Base-by-base conservation (phyloP, 1,284 basidiomycete species). In the Malassezia nana region DNA sequence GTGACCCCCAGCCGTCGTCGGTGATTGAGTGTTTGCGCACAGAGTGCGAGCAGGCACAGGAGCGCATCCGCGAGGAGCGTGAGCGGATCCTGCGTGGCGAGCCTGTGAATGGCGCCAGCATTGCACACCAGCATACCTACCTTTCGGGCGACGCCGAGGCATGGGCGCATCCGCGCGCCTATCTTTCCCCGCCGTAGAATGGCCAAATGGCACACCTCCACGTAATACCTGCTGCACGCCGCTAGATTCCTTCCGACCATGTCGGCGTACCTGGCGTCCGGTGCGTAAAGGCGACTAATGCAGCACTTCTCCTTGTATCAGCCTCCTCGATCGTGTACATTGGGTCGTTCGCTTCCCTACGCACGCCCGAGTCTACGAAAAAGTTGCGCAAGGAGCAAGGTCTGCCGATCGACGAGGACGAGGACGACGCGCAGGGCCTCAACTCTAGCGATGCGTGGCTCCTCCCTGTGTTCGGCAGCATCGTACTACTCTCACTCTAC, bases 1-100 rank as follows among this genome's bases (percentile, higher is more conserved):
- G 82, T 43, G 83, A 90, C 15, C 74, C 81, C 16, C 79, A 84
- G 63, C 87, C 94, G 0, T 84, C 85, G 57, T 65, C 72, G 25
- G 71, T 74, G 18, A 72, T 74, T 46, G 48, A 52, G 10, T 71
- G 64, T 42, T 45, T 72, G 22, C 49, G 71, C 2, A 57, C 42
- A 15, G 38, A 62, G 15, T 72, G 69, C 53, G 67, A 71, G 40
- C 66, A 64, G 41, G 69, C 71, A 0, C 71, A 74, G 40, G 69
- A 63, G 38, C 50, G 66, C 12, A 72, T 74, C 53, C 58, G 63
- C 32, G 52, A 50, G 22, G 67, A 73, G 52, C 57, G 71, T 22
- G 66, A 70, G 49, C 59, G 62, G 24, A 61, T 65, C 46, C 52
- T 62, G n/a, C 40, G 55, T 6, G 65, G 65, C 39, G 65, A 66